A percentile compares a stretch with the other conserved stretches of the same genome.
Conservation (phyloP, 2,329 filamentous ascomycete species). For the Gliomastix tumulicola region DNA sequence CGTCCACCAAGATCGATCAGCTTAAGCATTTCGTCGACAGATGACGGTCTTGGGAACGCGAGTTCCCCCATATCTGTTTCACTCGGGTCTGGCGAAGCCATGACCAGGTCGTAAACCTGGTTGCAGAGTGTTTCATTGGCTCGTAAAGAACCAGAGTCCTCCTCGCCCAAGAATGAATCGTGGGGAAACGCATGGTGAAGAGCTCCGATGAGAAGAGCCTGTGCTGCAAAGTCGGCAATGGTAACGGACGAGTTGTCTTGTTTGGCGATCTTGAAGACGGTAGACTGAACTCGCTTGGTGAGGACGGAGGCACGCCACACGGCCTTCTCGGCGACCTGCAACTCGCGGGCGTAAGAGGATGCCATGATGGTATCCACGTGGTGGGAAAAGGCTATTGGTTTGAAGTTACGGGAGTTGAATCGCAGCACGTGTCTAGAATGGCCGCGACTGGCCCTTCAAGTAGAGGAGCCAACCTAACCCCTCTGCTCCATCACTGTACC, state of each 20-base stretch:
- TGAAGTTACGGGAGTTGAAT: too few relatives aligned
- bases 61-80: too few relatives aligned
- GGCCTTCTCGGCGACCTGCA: slow-evolving; percentile 28
- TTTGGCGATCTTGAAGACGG: slow-evolving; percentile 45
- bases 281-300: slow-evolving; percentile 40
- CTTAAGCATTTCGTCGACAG: slow-evolving; percentile 50
- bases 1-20: slow-evolving; percentile 51
- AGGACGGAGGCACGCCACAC: slow-evolving; percentile 51
- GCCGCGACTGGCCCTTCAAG: too few relatives aligned
- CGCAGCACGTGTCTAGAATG: too few relatives aligned
- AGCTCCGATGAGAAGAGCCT: slow-evolving; percentile 53
- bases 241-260: slow-evolving; percentile 54
- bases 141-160: slow-evolving; percentile 46
- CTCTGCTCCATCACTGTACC: too few relatives aligned
- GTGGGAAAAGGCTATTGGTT: too few relatives aligned
- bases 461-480: too few relatives aligned
- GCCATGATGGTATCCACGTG: too few relatives aligned
- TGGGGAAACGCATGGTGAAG: slow-evolving; percentile 45
- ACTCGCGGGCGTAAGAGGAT: slow-evolving; percentile 21
- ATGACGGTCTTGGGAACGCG: slow-evolving; percentile 20
- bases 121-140: slow-evolving; percentile 36
- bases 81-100: slow-evolving; percentile 9
- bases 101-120: slow-evolving; percentile 49
- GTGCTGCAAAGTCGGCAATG: slow-evolving; percentile 56
- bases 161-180: slow-evolving; percentile 54